Evolutionary conservation across 1,139 yeast genomes (phyloP).

Genomic region (Blastobotrys aristatus): DNA sequence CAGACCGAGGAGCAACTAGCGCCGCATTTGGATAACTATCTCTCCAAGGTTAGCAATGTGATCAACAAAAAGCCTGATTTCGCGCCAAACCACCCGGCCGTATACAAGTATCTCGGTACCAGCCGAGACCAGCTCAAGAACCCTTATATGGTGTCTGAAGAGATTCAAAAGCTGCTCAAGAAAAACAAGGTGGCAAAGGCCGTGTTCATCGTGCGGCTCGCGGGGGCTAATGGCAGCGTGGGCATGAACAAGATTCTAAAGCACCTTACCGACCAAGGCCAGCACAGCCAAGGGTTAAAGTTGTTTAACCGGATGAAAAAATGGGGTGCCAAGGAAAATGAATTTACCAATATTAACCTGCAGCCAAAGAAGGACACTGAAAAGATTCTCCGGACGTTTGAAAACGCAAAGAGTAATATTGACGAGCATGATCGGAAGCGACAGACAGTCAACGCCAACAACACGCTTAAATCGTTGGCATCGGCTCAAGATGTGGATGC

Average conservation of each 20-base stretch:
- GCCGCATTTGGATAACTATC: constrained; percentile 17
- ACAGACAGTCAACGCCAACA: constrained; percentile 15
- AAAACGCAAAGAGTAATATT: constrained; percentile 7
- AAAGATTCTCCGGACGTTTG: constrained; percentile 10
- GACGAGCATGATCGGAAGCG: constrained; percentile 9
- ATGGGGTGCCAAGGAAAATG: constrained; percentile 22
- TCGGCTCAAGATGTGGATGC: constrained; percentile 11
- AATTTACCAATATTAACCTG: constrained; percentile 14
- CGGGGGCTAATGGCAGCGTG: constrained; percentile 22
- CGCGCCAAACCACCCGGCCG: constrained; percentile 19
- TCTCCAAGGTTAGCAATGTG: constrained; percentile 17
- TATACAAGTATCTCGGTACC: constrained; percentile 21
- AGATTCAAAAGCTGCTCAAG: constrained; percentile 18
- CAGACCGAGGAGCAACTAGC: constrained; percentile 7
- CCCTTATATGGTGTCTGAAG: constrained; percentile 21
- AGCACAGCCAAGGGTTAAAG: constrained; percentile 12
- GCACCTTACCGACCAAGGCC: constrained; percentile 11
- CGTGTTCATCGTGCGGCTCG: constrained; percentile 19
- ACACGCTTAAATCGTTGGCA: constrained; percentile 16
- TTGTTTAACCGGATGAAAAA: constrained; percentile 16
- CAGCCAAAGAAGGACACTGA: constrained; percentile 11
- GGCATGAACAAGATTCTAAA: constrained; percentile 23
- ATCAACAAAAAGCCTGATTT: constrained; percentile 19
- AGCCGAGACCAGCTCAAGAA: constrained; percentile 18
- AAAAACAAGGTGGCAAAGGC: constrained; percentile 20